These are phyloP conservation scores for Luzula sylvatica DNA, from an alignment of 176 grass and related monocot genomes.

Conservation along the genomic window DNA sequence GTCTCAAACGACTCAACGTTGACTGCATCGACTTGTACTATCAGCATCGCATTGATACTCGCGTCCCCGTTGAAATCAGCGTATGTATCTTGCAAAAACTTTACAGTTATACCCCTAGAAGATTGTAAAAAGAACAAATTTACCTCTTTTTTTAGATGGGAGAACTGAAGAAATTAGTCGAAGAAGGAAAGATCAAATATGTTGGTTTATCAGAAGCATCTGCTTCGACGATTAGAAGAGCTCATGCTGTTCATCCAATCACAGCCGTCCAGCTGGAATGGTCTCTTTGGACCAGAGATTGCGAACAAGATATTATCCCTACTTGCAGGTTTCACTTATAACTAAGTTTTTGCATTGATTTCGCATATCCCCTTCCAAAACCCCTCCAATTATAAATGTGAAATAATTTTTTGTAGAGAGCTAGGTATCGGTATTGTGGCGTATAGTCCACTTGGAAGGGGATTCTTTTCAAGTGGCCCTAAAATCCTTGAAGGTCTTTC, in stretches of 20 bases:
- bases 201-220: conserved; percentile 54
- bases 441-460: conserved; percentile 52
- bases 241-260: conserved; percentile 50
- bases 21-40: conserved; percentile 63
- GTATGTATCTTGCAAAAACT: conserved; percentile 24
- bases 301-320: conserved; percentile 46
- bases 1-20: conserved; percentile 37
- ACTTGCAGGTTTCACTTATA: conserved; percentile 46
- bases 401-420: conserved; percentile 29
- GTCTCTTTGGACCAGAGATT: conserved; percentile 65
- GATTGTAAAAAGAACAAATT: neutral
- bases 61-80: conserved; percentile 55
- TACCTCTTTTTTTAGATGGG: conserved; percentile 24
- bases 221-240: conserved; percentile 47
- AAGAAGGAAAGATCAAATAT: conserved; percentile 67
- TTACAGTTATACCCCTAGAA: neutral
- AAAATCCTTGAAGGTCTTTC: conserved; percentile 24
- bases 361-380: too few species aligned
- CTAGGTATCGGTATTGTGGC: conserved; percentile 66
- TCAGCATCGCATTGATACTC: conserved; percentile 49
- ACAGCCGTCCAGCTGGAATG: conserved; percentile 52
- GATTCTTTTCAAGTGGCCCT: conserved; percentile 36
- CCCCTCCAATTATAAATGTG: too few species aligned
- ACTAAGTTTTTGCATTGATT: too few species aligned
- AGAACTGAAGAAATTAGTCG: conserved; percentile 51